Percentiles rank a stretch among this genome's conserved stretches.
These are phyloP conservation scores for Sonneratia caseolaris DNA, from an alignment of 345 rosid species.

Conservation along the genomic window DNA sequence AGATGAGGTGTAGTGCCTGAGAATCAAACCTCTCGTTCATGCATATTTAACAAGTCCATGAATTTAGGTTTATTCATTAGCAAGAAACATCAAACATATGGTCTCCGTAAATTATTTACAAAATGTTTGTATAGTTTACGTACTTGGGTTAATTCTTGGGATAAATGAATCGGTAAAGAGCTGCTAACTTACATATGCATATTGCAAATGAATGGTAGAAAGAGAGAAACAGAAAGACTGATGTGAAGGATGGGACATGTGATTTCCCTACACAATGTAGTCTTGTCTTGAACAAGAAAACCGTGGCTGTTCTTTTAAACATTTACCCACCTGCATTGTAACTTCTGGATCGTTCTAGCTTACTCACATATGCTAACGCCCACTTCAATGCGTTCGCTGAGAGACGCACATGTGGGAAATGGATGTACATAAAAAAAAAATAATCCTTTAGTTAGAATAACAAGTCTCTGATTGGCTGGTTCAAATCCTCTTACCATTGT, in stretches of 20 bases:
- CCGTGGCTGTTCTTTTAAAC: not conserved
- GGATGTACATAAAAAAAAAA: too few relatives aligned
- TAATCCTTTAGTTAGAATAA: too few relatives aligned
- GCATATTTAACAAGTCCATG: too few relatives aligned
- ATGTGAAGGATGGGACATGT: not conserved
- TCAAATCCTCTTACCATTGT: not conserved
- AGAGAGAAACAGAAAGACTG: not conserved
- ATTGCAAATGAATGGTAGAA: too few relatives aligned
- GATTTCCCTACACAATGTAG: not conserved
- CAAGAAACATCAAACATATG: too few relatives aligned
- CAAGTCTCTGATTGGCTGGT: too few relatives aligned
- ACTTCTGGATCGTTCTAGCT: slow-evolving; percentile 3
- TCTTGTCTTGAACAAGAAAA: not conserved
- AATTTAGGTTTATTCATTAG: too few relatives aligned
- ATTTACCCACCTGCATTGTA: not conserved
- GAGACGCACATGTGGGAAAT: not conserved
- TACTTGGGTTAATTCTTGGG: too few relatives aligned
- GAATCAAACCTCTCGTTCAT: not conserved
- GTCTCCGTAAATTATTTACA: too few relatives aligned
- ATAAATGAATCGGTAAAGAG: too few relatives aligned
- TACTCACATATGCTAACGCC: not conserved
- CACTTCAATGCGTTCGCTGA: not conserved
- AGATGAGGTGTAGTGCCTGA: not conserved
- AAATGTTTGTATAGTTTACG: too few relatives aligned
- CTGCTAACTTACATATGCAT: too few relatives aligned